Base-by-base conservation (phyloP, 2,329 filamentous ascomycete genomes). In the Sphaceloma murrayae region DNA sequence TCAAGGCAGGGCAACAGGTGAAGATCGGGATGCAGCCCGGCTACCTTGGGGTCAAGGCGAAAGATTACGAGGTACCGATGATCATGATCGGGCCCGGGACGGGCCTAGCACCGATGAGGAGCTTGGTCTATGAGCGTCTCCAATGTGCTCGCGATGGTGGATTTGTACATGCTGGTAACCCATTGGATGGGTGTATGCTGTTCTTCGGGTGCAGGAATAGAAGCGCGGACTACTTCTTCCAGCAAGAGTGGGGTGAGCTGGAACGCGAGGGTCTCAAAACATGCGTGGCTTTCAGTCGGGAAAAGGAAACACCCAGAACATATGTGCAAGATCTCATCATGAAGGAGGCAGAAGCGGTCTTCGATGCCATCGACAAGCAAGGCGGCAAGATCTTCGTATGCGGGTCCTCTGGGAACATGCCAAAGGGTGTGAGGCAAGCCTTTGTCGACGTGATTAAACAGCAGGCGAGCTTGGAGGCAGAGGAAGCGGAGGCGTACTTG, bases 191-290 rank as follows among this genome's bases (percentile, higher is more conserved):
- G 46, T 58, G 71, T 2, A 54, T 85, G 1, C 68, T 98, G 1
- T 81, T 96, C 62, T 96, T 86, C 52, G 91, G 91, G 8, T 86
- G 84, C 51, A 79, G 91, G 22, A 93, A 85, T 54, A 64, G 69
- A 8, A 55, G 66, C 0, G 75, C 80, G 0, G 91, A 98, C 59
- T 95, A 77, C 63, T 88, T 87, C 64, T 98, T 91, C 59, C 62
- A 69, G 4, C 62, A 79, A 0, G 88, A 96, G 50, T 95, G 87
- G 87, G 55, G 65, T 1, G 30, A 56, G 0, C 52, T 79, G 1
- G 51, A 60, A 5, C 47, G 60, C 1, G 60, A 70, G 1, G 61
- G 65, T 1, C 60, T 84, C 4, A 62, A 68, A 5, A 69, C 83
- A 2, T 65, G 73, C 42, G 72, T 77, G 0, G 82, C 82, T 0